phyloP scores from a whole-genome alignment of 2,329 filamentous ascomycete genomes.

The Colletotrichum sp. region DNA sequence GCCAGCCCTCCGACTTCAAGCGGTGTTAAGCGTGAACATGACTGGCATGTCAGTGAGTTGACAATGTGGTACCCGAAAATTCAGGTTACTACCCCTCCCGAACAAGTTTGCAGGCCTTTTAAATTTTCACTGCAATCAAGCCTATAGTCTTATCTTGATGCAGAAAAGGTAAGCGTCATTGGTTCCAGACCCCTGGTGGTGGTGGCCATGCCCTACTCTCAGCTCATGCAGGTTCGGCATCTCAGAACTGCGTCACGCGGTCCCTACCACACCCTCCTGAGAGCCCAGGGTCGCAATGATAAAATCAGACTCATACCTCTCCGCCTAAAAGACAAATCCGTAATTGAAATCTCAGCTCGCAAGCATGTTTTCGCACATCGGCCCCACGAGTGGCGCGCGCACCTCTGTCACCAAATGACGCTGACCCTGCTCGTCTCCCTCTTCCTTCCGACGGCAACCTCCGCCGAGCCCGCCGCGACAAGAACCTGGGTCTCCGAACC shows the following conservation, averaged over 20 bases:
- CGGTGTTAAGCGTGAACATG: background rate
- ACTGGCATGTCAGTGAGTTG: background rate
- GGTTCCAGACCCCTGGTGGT: background rate
- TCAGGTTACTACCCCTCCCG: background rate
- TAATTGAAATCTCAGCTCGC: background rate
- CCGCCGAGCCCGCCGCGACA: background rate
- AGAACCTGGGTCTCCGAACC: conserved; percentile 22
- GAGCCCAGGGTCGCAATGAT: background rate
- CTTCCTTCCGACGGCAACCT: background rate
- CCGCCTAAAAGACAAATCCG: background rate
- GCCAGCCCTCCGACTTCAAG: background rate
- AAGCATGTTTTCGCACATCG: background rate
- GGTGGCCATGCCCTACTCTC: conserved; percentile 8
- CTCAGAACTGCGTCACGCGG: background rate
- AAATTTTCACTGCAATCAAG: background rate
- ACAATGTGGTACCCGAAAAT: background rate
- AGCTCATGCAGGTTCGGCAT: conserved; percentile 4
- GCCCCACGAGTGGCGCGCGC: background rate
- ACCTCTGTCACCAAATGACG: background rate
- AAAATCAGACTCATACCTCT: background rate
- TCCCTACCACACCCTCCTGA: background rate
- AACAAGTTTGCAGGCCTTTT: background rate
- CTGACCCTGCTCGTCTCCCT: background rate
- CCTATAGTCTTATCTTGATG: background rate
- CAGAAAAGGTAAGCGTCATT: background rate